Percentiles rank a stretch among this genome's conserved stretches.
Evolutionary conservation across 23 red algal species (phyloP).

Genomic region (Rhodosorus marinus): DNA sequence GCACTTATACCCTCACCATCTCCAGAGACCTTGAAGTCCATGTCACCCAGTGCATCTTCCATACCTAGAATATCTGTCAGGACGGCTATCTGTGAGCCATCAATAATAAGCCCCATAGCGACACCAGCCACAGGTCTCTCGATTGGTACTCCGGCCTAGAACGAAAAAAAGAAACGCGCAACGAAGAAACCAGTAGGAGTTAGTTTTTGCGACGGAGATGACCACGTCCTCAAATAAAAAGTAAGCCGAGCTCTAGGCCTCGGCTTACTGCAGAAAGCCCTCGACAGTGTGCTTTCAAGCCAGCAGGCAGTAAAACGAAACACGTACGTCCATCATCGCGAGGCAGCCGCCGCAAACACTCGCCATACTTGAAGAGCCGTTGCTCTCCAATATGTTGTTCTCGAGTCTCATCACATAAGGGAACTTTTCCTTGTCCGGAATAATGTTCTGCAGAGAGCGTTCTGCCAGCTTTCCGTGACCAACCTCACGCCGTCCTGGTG

Average conservation of each 20-base stretch:
- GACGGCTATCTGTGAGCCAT: slow-evolving; percentile 7
- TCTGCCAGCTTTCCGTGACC: slow-evolving; percentile 87
- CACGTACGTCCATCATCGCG: slow-evolving; percentile 75
- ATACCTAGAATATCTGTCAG: slow-evolving; percentile 88
- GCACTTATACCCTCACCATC: slow-evolving; percentile 34
- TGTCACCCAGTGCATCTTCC: slow-evolving; percentile 82
- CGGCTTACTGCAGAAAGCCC: no score
- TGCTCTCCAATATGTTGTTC: slow-evolving; percentile 77
- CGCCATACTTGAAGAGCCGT: slow-evolving; percentile 81
- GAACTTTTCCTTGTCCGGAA: slow-evolving; percentile 40
- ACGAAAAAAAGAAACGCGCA: no score
- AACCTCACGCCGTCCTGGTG: slow-evolving; percentile 79
- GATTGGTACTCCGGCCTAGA: slow-evolving; percentile 77
- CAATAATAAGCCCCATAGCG: slow-evolving; percentile 71
- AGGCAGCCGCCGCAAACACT: slow-evolving; percentile 83
- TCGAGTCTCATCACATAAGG: slow-evolving; percentile 88
- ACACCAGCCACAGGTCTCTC: slow-evolving; percentile 56
- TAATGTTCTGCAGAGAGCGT: slow-evolving; percentile 26
- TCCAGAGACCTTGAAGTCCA: slow-evolving; percentile 83
- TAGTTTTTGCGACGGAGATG: no score
- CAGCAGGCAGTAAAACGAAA: no score
- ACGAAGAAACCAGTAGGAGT: no score
- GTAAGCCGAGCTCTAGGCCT: no score
- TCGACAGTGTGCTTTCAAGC: no score
- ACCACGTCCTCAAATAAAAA: no score